Base-by-base conservation (phyloP, 2,329 filamentous ascomycete species). In the Xylaria sp. region DNA sequence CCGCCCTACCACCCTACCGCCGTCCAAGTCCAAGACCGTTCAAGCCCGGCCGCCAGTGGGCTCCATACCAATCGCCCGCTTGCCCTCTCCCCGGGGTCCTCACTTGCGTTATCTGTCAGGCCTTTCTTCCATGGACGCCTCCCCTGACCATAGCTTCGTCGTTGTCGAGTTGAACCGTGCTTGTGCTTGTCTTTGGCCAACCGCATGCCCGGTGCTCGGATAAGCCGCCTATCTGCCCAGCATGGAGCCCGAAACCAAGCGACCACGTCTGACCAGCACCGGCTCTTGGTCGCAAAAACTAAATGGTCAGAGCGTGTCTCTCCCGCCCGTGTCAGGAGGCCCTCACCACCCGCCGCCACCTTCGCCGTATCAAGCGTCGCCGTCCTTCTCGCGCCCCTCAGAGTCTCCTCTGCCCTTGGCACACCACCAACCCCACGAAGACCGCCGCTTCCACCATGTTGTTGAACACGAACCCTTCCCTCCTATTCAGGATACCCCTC, bases 201-300 rank as follows among this genome's bases (percentile, higher is more conserved):
- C 68, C 68, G 69, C 69, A 67, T 72, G 69, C 71, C 67, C 68
- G 67, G 67, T 68, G 65, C 62, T 63, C 67, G 70, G 70, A 72
- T 78, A 76, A 77, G 74, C 54, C 61, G 57, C 55, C 59, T 56
- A 56, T 59, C 57, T 70, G 69, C 69, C 73, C 73, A 82, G 75
- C 78, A 86, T 86, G 83, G 83, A 86, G 76, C 76, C 76, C 76
- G 79, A 85, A 70, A 75, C 73, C 70, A 86, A 86, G 78, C 82
- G 83, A 71, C 80, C 79, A 72, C 82, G 83, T 75, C 76, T 85
- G 67, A 74, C 73, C 67, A 74, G 74, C 69, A 72, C 70, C 73
- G 72, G 77, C 71, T 79, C 79, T 71, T 77, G 76, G 78, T 71
- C 74, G 72, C 74, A 74, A 66, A 76, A 76, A 74, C 7, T 58